A percentile compares a stretch with the other conserved stretches of the same genome.
Conservation (phyloP, 169 alveolate genomes). For the Plasmodium coatneyi region DNA sequence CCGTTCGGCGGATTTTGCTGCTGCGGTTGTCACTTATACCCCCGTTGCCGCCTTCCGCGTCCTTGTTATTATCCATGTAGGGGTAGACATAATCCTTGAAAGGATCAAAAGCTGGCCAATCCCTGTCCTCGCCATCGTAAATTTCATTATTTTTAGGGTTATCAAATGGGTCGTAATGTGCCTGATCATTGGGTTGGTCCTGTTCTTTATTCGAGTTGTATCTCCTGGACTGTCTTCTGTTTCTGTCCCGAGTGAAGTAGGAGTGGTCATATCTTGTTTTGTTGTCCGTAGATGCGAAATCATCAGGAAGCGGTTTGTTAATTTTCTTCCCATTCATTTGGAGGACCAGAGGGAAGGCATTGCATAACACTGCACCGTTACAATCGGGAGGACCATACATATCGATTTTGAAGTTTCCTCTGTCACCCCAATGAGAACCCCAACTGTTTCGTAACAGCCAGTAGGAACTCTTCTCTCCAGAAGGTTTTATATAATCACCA, state of each 20-base stretch:
- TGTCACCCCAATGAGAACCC: constrained; percentile 68
- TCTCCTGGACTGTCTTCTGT: not conserved
- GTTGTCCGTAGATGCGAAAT: constrained; percentile 32
- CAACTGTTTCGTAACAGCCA: constrained; percentile 69
- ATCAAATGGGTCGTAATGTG: constrained; percentile 9
- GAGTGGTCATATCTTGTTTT: not conserved
- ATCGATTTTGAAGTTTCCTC: constrained; percentile 60
- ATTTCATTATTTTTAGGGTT: not conserved
- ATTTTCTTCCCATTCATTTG: constrained; percentile 20
- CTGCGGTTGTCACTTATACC: constrained; percentile 19
- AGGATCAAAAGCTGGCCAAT: not conserved
- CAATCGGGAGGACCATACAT: constrained; percentile 59
- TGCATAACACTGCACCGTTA: constrained; percentile 53
- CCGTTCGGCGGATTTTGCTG: not conserved
- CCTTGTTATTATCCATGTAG: not conserved
- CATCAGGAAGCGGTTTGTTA: constrained; percentile 32
- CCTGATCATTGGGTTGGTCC: not conserved
- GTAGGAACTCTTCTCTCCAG: constrained; percentile 61
- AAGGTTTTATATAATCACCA: constrained; percentile 66
- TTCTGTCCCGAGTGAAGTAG: not conserved
- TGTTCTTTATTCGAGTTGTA: not conserved
- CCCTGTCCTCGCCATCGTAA: not conserved
- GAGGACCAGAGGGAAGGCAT: constrained; percentile 62
- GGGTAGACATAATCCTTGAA: not conserved
- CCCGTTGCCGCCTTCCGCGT: not conserved